Percentiles rank a stretch among this genome's conserved stretches.
Conservation (phyloP, 2,329 filamentous ascomycete genomes). For the Colletotrichum shisoi region DNA sequence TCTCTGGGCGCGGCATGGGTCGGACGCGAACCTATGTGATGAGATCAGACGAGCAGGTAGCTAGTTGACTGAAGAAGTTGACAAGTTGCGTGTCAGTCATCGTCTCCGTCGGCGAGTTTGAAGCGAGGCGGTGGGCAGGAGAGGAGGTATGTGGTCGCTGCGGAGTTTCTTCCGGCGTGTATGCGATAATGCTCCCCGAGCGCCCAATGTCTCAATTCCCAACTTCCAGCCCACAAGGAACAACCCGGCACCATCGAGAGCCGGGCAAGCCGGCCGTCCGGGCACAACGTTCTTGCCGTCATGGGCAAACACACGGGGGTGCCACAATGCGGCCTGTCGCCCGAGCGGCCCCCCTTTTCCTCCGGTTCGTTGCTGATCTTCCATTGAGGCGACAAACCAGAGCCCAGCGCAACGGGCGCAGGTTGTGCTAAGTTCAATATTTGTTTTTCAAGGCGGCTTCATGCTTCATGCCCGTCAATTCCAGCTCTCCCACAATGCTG, state of each 20-base stretch:
- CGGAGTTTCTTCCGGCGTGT: background rate
- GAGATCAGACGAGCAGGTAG: background rate
- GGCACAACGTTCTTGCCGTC: conserved; percentile 22
- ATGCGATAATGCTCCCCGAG: background rate
- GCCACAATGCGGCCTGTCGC: conserved; percentile 17
- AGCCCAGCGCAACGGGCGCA: background rate
- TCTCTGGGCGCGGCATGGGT: conserved; percentile 5
- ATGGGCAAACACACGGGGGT: conserved; percentile 26
- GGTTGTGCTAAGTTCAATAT: background rate
- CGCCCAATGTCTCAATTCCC: too few relatives aligned
- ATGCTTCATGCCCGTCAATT: conserved; percentile 7
- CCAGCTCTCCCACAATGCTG: background rate
- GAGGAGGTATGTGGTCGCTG: background rate
- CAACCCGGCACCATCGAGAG: conserved; percentile 3
- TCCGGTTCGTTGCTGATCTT: conserved; percentile 5
- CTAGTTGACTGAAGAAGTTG: background rate
- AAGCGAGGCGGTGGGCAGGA: background rate
- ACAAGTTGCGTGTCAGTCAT: background rate
- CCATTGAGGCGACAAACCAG: conserved; percentile 15
- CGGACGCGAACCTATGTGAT: conserved; percentile 8
- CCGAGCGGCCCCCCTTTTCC: conserved; percentile 16
- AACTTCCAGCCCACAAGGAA: background rate
- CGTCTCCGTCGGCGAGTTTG: background rate
- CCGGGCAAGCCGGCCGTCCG: conserved; percentile 30
- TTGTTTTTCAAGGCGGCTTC: background rate